Evolutionary conservation across 352 stramenopile species (phyloP), one percentile per base, ranked within the genome.

Genomic region (Peronospora belbahrii): DNA sequence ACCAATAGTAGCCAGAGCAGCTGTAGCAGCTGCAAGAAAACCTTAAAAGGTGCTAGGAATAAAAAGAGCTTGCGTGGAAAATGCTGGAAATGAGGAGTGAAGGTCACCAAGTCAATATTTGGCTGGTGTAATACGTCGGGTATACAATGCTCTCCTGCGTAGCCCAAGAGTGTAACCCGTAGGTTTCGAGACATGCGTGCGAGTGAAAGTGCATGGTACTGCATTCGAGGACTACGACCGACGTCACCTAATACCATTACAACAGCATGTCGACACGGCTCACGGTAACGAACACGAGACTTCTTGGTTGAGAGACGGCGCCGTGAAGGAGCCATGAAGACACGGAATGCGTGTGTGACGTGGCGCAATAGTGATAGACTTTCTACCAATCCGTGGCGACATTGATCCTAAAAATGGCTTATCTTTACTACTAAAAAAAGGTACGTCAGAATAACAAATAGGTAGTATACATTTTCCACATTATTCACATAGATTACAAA

Each of bases 201-300:
- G 8, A 99, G 67, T 13, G 94, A 98, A 24, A 97, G 52, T 27
- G 93, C 87, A 65, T 99, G 97, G 67, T 99, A 99, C 68, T 99
- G 96, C 97, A 99, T 99, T 14, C 97, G 86, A 37, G 97, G 97
- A 50, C 90, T 98, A 56, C 96, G 81, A 4, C 96, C 96, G 1
- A 99, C 70, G 59, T 98, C 93, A 14, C 93, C 93, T 14, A 98
- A 70, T 25, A 98, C 93, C 64, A 97, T 71, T 33, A 97, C 87
- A 7, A 95, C 68, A n/a, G 77, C 79, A 47, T 95, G 84, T 30
- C 72, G 75, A 28, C 33, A 22, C 3, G 32, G 32, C 0, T 44
- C 36, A 32, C 44, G 28, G 10, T 45, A 28, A 38, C 37, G 5
- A 24, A 39, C 41, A 22, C 24, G 46, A 25, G 48, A 48, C 40